These are phyloP conservation scores for Hemisphaericaspora xylofermentans DNA, from an alignment of 1,139 yeast genomes.

Conservation along the genomic window DNA sequence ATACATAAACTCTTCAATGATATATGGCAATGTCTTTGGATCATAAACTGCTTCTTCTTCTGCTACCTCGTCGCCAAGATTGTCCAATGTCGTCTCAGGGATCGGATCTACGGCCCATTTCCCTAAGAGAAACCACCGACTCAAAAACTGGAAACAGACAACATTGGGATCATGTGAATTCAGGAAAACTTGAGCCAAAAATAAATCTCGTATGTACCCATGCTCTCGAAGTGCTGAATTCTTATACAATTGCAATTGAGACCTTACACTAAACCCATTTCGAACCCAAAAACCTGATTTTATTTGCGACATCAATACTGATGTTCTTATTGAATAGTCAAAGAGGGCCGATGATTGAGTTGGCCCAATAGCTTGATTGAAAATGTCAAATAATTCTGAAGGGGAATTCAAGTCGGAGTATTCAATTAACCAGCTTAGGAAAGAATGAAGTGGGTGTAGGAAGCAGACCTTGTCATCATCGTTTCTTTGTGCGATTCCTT, in stretches of 20 bases:
- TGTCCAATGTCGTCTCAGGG: neutral
- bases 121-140: slow-evolving; percentile 71
- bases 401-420: slow-evolving; percentile 35
- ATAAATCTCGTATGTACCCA: slow-evolving; percentile 77
- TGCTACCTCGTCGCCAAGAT: neutral
- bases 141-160: slow-evolving; percentile 58
- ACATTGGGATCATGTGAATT: slow-evolving; percentile 57
- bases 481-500: slow-evolving; percentile 23
- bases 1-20: slow-evolving; percentile 79
- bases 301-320: slow-evolving; percentile 56
- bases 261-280: slow-evolving; percentile 65
- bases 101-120: slow-evolving; percentile 30
- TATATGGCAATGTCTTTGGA: slow-evolving; percentile 46
- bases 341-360: slow-evolving; percentile 37
- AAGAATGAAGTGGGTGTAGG: slow-evolving; percentile 78
- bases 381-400: slow-evolving; percentile 18
- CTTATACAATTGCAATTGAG: slow-evolving; percentile 78
- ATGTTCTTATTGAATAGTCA: slow-evolving; percentile 76
- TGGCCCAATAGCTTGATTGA: slow-evolving; percentile 14
- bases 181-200: slow-evolving; percentile 65
- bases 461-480: slow-evolving; percentile 58
- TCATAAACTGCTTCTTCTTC: slow-evolving; percentile 29
- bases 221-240: slow-evolving; percentile 81
- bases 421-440: slow-evolving; percentile 70
- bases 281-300: slow-evolving; percentile 63